Evolutionary conservation across 2,329 filamentous ascomycete species (phyloP), one percentile per base, ranked within the genome.

Genomic region (Ophiocordyceps camponoti-floridani): DNA sequence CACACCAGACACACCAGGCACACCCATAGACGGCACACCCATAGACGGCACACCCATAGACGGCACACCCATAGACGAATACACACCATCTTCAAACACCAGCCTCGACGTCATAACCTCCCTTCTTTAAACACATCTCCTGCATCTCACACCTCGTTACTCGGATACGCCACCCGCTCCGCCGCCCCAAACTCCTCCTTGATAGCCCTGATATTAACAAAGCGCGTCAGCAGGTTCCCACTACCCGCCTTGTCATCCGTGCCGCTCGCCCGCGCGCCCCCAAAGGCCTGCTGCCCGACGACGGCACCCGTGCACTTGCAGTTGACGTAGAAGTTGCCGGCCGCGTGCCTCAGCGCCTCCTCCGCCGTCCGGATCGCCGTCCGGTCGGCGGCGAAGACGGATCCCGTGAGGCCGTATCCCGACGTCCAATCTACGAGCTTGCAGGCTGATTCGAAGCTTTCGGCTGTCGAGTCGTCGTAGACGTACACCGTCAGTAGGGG

Each of bases 261-360:
- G 26, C 79, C 79, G 48, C 75, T 79, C 7, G 77, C 77, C 50
- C 80, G 67, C 12, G 76, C 72, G 44, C 79, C 79, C 19, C 79
- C 79, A 57, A 84, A 84, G 4, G 79, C 75, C 64, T 84, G 79
- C 64, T 84, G 80, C 13, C 78, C 79, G 8, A 83, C 79, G 23
- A 84, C 77, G 14, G 79, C 79, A 37, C 79, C 80, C 2, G 79
- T 84, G 60, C 75, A 80, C 73, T 88, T 88, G 68, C 79, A 83
- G 66, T 88, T 89, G 63, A 89, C 71, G 65, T 89, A 89, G 60
- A 88, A 88, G 67, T 89, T 89, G 40, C 84, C 84, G 0, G 84
- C 83, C 0, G 79, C 67, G 57, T 87, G 77, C 50, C 82, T 70
- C 44, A 89, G 68, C 48, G 69, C 72, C 52, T 86, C 75, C 60